These are phyloP conservation scores for Claviceps sp. DNA, from an alignment of 2,329 filamentous ascomycete species.

Conservation along the genomic window DNA sequence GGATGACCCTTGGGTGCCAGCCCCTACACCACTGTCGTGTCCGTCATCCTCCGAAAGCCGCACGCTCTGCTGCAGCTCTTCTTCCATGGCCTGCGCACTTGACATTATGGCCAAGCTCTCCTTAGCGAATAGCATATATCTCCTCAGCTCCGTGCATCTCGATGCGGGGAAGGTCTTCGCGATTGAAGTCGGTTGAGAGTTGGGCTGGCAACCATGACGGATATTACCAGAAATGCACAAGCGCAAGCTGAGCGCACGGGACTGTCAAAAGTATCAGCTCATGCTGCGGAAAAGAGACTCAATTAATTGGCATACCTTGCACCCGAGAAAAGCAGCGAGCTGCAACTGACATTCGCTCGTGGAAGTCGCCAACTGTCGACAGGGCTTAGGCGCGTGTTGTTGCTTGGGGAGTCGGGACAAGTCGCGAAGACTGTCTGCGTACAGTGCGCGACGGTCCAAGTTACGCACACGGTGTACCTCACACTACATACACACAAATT, in stretches of 20 bases:
- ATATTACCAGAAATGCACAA: slow-evolving; percentile 4
- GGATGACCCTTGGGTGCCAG: slow-evolving; percentile 6
- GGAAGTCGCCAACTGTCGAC: background rate
- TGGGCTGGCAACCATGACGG: slow-evolving; percentile 13
- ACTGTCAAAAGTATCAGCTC: slow-evolving; percentile 5
- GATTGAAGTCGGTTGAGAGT: slow-evolving; percentile 10
- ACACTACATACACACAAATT: too few species aligned
- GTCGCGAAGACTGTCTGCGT: background rate
- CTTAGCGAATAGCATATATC: slow-evolving; percentile 8
- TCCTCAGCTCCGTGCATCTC: slow-evolving; percentile 18
- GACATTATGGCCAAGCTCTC: slow-evolving; percentile 27
- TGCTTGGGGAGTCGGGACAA: background rate
- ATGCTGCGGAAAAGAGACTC: background rate
- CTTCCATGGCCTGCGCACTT: slow-evolving; percentile 40
- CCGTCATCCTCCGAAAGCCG: slow-evolving; percentile 36
- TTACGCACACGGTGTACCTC: background rate
- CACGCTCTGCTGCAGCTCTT: slow-evolving; percentile 43
- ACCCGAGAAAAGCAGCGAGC: slow-evolving; percentile 1
- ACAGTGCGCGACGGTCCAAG: slow-evolving; percentile 5
- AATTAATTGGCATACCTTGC: slow-evolving; percentile 1
- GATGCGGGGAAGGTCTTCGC: slow-evolving; percentile 9
- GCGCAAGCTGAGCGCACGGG: slow-evolving; percentile 6
- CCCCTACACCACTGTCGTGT: slow-evolving; percentile 21
- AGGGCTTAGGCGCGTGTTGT: slow-evolving; percentile 2
- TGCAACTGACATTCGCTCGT: background rate